Base-by-base conservation (phyloP, 1,139 yeast species). In the Taphrina communis region DNA sequence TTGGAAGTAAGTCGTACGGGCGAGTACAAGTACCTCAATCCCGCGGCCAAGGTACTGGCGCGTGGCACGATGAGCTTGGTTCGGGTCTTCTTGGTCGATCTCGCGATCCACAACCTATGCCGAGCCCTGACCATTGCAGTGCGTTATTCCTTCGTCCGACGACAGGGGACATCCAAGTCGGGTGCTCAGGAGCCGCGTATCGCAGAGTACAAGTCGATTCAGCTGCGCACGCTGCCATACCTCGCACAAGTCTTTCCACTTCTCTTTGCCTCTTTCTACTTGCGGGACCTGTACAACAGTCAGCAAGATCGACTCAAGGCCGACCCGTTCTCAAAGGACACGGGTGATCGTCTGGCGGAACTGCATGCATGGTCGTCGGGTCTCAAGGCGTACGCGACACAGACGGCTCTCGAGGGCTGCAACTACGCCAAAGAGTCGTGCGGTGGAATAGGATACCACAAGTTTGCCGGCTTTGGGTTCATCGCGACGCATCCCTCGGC, bases 61-160 rank as follows among this genome's bases (percentile, higher is more conserved):
- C 91, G 91, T 77, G 89, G 93, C 72, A 96, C 97, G 9, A 82
- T 92, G 73, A 81, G 92, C 71, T 90, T 89, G 74, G 97, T 97
- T 72, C 86, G 97, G 79, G 97, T 91, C 65, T 83, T 86, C 68
- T 92, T 92, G 97, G 96, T 90, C 56, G 80, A 84, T 74, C 97
- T 92, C 77, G 88, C 96, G 19, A 90, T 84, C 79, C 86, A 94
- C 79, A 85, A 87, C 75, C 87, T 92, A 72, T 89, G 93, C 62
- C 85, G 94, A 75, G 88, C 88, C 76, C 81, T 87, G 72, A 90
- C 96, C 35, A 88, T 91, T 79, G 96, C 97, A 5, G 82, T 90
- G 70, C 85, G 97, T 76, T 92, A 91, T 77, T 93, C 96, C 39
- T 89, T 91, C 71, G 95, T 91, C 61, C 86, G 97, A 81, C 86